These are phyloP conservation scores for Trichoderma sp. DNA, from an alignment of 2,329 filamentous ascomycete genomes.

Conservation along the genomic window DNA sequence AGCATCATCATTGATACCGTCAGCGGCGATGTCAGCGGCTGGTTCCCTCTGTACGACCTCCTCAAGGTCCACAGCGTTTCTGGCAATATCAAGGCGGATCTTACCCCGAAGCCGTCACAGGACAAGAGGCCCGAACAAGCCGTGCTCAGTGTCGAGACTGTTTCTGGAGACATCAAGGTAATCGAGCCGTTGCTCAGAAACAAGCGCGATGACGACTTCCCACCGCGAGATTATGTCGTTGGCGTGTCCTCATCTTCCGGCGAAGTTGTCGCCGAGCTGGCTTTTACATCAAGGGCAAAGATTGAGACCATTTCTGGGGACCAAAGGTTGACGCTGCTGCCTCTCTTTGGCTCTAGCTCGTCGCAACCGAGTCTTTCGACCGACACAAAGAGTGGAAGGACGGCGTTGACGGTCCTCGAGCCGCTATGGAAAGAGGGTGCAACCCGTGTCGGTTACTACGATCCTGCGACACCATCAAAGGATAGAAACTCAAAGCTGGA, in stretches of 20 bases:
- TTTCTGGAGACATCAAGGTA: slow-evolving; percentile 48
- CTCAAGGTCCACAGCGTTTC: slow-evolving; percentile 49
- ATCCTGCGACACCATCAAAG: background rate
- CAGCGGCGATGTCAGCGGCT: slow-evolving; percentile 48
- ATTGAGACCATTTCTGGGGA: slow-evolving; percentile 46
- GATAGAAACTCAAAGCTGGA: background rate
- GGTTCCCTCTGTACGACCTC: slow-evolving; percentile 54
- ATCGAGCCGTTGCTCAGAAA: slow-evolving; percentile 42
- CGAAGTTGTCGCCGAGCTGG: slow-evolving; percentile 43
- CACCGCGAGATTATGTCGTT: slow-evolving; percentile 51
- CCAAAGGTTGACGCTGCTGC: slow-evolving; percentile 45
- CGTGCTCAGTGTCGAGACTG: slow-evolving; percentile 43
- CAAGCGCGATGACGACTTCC: slow-evolving; percentile 36
- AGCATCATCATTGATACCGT: slow-evolving; percentile 46
- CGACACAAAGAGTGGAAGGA: slow-evolving; percentile 47
- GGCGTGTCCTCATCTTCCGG: slow-evolving; percentile 50
- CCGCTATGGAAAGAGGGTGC: slow-evolving; percentile 44
- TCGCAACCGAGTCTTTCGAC: slow-evolving; percentile 42
- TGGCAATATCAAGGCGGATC: slow-evolving; percentile 44
- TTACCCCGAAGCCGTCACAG: slow-evolving; percentile 46
- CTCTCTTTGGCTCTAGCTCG: slow-evolving; percentile 41
- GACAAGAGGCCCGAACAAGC: slow-evolving; percentile 42
- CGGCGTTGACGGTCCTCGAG: slow-evolving; percentile 44
- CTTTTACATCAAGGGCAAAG: slow-evolving; percentile 41
- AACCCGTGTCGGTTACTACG: background rate